Base-by-base conservation (phyloP, 495 filamentous ascomycete genomes). In the Penicillium steckii region DNA sequence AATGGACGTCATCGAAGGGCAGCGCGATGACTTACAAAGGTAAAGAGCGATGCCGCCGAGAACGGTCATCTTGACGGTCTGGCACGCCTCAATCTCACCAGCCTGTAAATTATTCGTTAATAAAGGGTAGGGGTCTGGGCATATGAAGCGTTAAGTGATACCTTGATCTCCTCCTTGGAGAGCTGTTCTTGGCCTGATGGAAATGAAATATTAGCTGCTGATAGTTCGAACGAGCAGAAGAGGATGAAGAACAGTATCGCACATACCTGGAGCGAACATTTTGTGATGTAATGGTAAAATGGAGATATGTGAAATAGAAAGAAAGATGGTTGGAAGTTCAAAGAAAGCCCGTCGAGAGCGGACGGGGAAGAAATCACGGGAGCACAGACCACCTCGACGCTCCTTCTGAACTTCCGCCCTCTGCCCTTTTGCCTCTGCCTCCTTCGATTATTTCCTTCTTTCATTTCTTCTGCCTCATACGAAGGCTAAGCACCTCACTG, bases 21-120 rank as follows among this genome's bases (percentile, higher is more conserved):
- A 56, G 26, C 30, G n/a, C n/a, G n/a, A n/a, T 15, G 15, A 70
- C 87, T 59, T 84, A 96, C 91, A 92, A 44, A 96, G 73, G 73
- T 96, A 96, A 53, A 96, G 81, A 25, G 86, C 52, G 58, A 88
- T 67, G 53, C 84, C 81, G 43, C 81, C 78, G 27, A 79, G 78
- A 49, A 89, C 56, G 56, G 82, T 82, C 42, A 72, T 76, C 64
- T 83, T 80, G 61, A 91, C 64, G 41, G 84, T 88, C 65, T 79
- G 76, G 62, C 66, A 74, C 33, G 91, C 89, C 72, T 89, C 83
- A 43, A 75, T 71, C 76, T 94, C 90, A 64, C 81, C 82, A 38
- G 79, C 80, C 74, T 84, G 42, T 35, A 41, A 4, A 12, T n/a
- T 5, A 40, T 38, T 52, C 22, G 37, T 32, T 42, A 50, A 9